These are phyloP conservation scores for Sodiomyces alkalinus DNA, from an alignment of 2,329 filamentous ascomycete genomes.

Conservation along the genomic window DNA sequence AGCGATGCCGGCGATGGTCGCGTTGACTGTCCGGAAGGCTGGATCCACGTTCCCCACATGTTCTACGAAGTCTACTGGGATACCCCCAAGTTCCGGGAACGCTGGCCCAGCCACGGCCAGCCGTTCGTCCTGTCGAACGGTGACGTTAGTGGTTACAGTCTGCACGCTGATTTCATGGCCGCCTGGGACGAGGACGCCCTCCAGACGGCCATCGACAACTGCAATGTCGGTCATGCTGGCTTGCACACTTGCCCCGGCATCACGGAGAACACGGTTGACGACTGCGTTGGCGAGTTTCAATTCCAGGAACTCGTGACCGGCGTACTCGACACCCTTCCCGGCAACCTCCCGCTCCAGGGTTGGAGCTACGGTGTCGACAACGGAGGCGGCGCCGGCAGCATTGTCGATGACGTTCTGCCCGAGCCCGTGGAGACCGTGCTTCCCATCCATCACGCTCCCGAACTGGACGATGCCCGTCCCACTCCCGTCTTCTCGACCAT, in stretches of 20 bases:
- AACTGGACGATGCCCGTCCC: not conserved
- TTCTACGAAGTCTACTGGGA: conserved; percentile 48
- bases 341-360: conserved; percentile 37
- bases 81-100: conserved; percentile 33
- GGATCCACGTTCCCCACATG: conserved; percentile 38
- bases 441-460: not conserved
- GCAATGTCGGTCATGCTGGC: conserved; percentile 41
- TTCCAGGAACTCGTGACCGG: conserved; percentile 25
- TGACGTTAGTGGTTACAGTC: conserved; percentile 54
- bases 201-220: conserved; percentile 51
- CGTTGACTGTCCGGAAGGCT: conserved; percentile 40
- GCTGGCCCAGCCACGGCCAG: conserved; percentile 40
- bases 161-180: conserved; percentile 59
- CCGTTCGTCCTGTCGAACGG: conserved; percentile 57
- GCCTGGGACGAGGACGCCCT: conserved; percentile 54
- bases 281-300: conserved; percentile 32
- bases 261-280: conserved; percentile 25
- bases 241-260: conserved; percentile 50
- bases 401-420: conserved; percentile 1
- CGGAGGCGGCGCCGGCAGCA: conserved; percentile 2
- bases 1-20: conserved; percentile 25
- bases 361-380: conserved; percentile 21
- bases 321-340: conserved; percentile 33
- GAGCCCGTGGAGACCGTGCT: not conserved
- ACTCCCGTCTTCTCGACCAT: conserved; percentile 1